A percentile compares a stretch with the other conserved stretches of the same genome.
Conservation (phyloP, 2,329 filamentous ascomycete species). For the Ceratocystis cacaofunesta region DNA sequence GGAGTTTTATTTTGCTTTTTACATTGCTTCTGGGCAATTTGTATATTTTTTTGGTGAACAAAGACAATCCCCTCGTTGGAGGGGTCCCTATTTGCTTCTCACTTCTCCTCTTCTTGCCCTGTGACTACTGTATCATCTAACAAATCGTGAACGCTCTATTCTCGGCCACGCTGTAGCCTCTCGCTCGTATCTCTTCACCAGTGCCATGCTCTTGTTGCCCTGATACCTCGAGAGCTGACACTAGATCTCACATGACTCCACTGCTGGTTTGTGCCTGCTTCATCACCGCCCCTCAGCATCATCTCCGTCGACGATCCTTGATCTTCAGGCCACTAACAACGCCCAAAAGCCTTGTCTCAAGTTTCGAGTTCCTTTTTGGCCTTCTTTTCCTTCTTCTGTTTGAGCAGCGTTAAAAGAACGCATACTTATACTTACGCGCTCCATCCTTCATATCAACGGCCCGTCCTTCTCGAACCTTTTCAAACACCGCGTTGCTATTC, state of each 20-base stretch:
- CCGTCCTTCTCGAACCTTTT: neutral
- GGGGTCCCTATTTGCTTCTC: too few species aligned
- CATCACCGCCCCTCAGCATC: neutral
- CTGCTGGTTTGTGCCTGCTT: neutral
- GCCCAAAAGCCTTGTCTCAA: neutral
- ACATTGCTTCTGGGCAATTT: neutral
- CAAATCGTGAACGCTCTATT: too few species aligned
- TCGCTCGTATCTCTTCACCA: too few species aligned
- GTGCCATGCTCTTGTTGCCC: too few species aligned
- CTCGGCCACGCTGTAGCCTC: too few species aligned
- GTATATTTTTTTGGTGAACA: neutral
- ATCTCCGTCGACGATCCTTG: neutral
- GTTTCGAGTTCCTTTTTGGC: neutral
- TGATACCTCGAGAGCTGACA: too few species aligned
- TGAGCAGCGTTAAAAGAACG: neutral
- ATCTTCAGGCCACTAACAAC: neutral
- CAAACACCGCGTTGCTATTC: neutral
- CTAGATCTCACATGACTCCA: too few species aligned
- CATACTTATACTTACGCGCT: neutral
- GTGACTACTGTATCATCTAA: too few species aligned
- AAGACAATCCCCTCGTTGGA: too few species aligned
- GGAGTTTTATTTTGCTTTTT: conserved; percentile 11
- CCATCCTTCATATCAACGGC: neutral
- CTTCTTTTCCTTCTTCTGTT: neutral
- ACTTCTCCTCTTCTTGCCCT: too few species aligned